These are phyloP conservation scores for Eucalyptus curtisii DNA, from an alignment of 345 rosid genomes.

Conservation along the genomic window DNA sequence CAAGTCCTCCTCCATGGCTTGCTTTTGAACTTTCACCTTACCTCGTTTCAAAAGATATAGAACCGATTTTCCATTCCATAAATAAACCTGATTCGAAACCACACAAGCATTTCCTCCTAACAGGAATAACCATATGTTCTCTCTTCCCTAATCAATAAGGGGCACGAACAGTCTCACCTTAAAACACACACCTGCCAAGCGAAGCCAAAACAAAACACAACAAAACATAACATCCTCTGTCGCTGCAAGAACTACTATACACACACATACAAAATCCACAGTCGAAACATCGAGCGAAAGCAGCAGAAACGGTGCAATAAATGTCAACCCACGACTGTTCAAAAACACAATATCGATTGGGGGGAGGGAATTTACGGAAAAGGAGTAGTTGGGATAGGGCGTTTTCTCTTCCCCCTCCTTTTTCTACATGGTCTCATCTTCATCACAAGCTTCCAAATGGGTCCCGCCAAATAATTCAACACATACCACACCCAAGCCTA, in stretches of 20 bases:
- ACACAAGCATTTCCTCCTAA: neutral
- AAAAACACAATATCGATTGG: neutral
- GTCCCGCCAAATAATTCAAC: neutral
- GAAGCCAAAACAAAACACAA: neutral
- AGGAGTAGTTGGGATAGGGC: neutral
- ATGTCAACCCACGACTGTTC: neutral
- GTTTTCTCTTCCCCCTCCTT: neutral
- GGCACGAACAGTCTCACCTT: neutral
- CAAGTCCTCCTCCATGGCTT: neutral
- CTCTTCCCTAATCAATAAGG: neutral
- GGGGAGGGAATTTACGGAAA: neutral
- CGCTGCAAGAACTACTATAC: neutral
- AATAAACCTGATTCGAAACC: neutral
- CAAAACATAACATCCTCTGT: neutral
- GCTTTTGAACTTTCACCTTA: neutral
- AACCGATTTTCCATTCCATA: neutral
- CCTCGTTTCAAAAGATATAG: neutral
- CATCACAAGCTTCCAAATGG: neutral
- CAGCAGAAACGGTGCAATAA: neutral
- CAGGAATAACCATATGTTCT: neutral
- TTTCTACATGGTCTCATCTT: neutral
- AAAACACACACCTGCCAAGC: neutral
- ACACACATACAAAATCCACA: neutral
- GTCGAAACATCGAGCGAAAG: neutral
- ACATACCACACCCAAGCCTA: constrained; percentile 1